Conservation (phyloP, 2,329 filamentous ascomycete species). For the Didymella exigua region DNA sequence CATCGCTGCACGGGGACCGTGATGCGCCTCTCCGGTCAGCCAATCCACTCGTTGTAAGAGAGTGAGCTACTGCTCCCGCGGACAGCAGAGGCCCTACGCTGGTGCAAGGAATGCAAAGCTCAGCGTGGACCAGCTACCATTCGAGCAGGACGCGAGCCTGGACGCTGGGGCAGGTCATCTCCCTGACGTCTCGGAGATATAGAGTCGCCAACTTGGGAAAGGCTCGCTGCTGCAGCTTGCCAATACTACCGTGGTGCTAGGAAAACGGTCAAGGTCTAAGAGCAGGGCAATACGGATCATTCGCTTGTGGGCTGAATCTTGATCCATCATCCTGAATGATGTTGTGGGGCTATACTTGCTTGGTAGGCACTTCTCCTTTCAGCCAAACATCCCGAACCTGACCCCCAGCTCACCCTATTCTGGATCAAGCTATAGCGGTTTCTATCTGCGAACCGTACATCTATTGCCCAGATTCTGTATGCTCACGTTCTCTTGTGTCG, state of each 20-base stretch:
- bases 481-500: conserved; percentile 29
- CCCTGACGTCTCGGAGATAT: conserved; percentile 51
- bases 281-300: conserved; percentile 51
- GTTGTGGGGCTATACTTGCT: conserved; percentile 43
- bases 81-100: conserved; percentile 33
- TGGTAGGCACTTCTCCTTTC: conserved; percentile 48
- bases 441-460: conserved; percentile 41
- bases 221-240: conserved; percentile 54
- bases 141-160: conserved; percentile 44
- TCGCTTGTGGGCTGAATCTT: conserved; percentile 54
- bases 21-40: conserved; percentile 37
- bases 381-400: conserved; percentile 47
- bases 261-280: conserved; percentile 52
- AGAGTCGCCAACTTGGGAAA: conserved; percentile 50
- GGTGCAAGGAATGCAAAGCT: conserved; percentile 49
- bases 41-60: conserved; percentile 34
- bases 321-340: conserved; percentile 44
- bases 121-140: conserved; percentile 43
- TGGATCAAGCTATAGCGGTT: conserved; percentile 45
- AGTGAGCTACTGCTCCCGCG: conserved; percentile 31
- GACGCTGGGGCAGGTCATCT: conserved; percentile 46
- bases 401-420: conserved; percentile 39
- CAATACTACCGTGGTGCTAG: conserved; percentile 54
- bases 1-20: conserved; percentile 48
- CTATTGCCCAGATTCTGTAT: conserved; percentile 37